Conservation (phyloP, 345 rosid species). For the Atalantia buxifolia region DNA sequence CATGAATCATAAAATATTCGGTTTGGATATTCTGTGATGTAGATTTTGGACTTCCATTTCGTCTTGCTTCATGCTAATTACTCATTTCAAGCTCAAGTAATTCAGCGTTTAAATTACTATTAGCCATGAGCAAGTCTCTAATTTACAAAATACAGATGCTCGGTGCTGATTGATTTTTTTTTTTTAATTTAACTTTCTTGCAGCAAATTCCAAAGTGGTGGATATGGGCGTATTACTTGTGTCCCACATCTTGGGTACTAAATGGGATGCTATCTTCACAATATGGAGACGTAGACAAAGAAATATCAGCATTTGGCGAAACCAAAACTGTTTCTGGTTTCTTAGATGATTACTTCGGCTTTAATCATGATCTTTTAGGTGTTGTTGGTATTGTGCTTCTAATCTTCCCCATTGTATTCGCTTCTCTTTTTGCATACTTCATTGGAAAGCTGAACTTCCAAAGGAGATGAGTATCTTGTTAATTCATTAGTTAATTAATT, state of each 20-base stretch:
- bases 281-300: slow-evolving; percentile 14
- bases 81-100: no score
- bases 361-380: slow-evolving; percentile 18
- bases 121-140: no score
- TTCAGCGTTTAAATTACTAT: no score
- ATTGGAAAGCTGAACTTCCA: slow-evolving; percentile 33
- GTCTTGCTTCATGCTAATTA: no score
- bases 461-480: slow-evolving; percentile 7
- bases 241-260: slow-evolving; percentile 35
- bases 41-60: no score
- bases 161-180: neutral
- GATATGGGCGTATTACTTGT: slow-evolving; percentile 35
- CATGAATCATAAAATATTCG: no score
- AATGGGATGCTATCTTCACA: slow-evolving; percentile 33
- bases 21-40: no score
- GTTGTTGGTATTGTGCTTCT: slow-evolving; percentile 25
- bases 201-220: slow-evolving; percentile 43
- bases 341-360: slow-evolving; percentile 30
- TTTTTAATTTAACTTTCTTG: neutral
- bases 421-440: slow-evolving; percentile 25
- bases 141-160: no score
- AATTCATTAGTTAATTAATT: no score
- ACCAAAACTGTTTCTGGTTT: slow-evolving; percentile 12
- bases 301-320: slow-evolving; percentile 8
- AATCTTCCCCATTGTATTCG: slow-evolving; percentile 23